phyloP scores from a whole-genome alignment of 2,329 filamentous ascomycete genomes.

The Clarireedia monteithiana region DNA sequence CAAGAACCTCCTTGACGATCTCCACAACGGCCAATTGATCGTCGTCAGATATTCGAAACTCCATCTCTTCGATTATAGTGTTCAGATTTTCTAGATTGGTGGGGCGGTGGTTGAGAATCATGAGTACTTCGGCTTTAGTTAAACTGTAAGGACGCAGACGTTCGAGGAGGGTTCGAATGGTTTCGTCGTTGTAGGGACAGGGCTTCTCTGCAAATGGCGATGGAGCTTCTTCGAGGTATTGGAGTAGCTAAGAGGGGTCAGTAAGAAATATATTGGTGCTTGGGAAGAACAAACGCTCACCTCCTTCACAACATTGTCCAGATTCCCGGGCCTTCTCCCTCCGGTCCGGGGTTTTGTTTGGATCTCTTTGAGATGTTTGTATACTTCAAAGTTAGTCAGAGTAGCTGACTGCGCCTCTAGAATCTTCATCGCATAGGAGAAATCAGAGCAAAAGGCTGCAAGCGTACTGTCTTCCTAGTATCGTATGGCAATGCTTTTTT shows the following conservation, averaged over 20 bases:
- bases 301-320: conserved; percentile 51
- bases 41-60: conserved; percentile 49
- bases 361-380: conserved; percentile 53
- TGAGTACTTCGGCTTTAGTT: conserved; percentile 60
- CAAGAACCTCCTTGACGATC: conserved; percentile 50
- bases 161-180: conserved; percentile 46
- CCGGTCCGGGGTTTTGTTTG: conserved; percentile 24
- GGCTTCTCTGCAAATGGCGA: conserved; percentile 40
- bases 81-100: conserved; percentile 49
- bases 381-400: conserved; percentile 68
- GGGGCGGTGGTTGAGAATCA: conserved; percentile 60
- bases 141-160: conserved; percentile 49
- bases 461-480: not conserved
- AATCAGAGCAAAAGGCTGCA: not conserved
- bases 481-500: not conserved
- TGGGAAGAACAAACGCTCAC: conserved; percentile 34
- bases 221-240: conserved; percentile 49
- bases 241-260: conserved; percentile 42
- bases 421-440: conserved; percentile 47
- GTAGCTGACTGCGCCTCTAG: conserved; percentile 62
- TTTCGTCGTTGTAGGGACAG: conserved; percentile 39
- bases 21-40: conserved; percentile 47
- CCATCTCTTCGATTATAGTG: conserved; percentile 58
- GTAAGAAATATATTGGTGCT: not conserved
- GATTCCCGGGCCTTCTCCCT: conserved; percentile 12